A percentile compares a stretch with the other conserved stretches of the same genome.
Evolutionary conservation across 1,284 basidiomycete species (phyloP).

Genomic region (Wallemia mellicola): DNA sequence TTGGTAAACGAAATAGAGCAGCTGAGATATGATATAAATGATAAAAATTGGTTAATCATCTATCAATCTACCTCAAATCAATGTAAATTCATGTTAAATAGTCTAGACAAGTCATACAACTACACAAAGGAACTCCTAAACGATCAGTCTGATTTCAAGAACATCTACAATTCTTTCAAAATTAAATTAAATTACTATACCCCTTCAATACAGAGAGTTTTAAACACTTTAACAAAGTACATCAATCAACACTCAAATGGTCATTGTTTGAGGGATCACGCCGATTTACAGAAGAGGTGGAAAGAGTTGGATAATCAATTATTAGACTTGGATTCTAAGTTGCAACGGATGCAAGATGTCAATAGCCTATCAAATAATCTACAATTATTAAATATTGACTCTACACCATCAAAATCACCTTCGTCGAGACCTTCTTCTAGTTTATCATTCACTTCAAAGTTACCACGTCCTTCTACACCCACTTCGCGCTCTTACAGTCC

Average conservation of each 20-base stretch:
- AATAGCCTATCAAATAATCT: background rate
- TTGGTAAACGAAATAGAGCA: constrained; percentile 53
- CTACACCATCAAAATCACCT: background rate
- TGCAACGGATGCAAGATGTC: constrained; percentile 20
- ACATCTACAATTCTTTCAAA: constrained; percentile 24
- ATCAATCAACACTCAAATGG: constrained; percentile 69
- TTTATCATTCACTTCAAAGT: background rate
- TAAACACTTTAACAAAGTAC: constrained; percentile 76
- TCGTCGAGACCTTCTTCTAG: background rate
- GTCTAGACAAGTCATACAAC: constrained; percentile 61
- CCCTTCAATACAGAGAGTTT: constrained; percentile 65
- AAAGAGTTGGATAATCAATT: constrained; percentile 42
- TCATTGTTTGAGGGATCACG: constrained; percentile 56
- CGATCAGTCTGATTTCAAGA: constrained; percentile 6
- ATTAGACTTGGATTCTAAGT: constrained; percentile 42
- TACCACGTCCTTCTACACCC: background rate
- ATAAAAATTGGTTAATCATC: constrained; percentile 84
- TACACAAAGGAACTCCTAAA: constrained; percentile 33
- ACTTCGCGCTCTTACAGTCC: background rate
- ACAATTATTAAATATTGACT: background rate
- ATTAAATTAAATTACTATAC: constrained; percentile 73
- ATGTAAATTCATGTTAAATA: constrained; percentile 86
- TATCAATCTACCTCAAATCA: constrained; percentile 73
- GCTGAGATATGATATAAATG: constrained; percentile 62
- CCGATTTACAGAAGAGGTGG: constrained; percentile 60